These are phyloP conservation scores for Gentiana macrophylla DNA, from an alignment of 257 asterid species.

Conservation along the genomic window DNA sequence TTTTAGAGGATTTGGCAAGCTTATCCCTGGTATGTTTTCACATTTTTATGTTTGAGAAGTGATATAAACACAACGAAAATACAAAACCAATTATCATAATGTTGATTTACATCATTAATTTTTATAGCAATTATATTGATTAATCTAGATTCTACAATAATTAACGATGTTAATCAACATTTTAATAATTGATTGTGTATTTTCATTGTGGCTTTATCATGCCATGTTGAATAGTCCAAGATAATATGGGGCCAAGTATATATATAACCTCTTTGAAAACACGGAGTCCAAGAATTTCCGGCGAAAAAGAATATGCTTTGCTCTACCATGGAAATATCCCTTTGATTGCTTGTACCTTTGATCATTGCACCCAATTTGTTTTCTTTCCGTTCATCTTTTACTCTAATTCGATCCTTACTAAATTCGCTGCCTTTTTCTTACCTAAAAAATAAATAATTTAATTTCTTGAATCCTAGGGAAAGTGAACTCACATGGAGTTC, in stretches of 20 bases:
- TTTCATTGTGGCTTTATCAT: too few relatives aligned
- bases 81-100: too few relatives aligned
- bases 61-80: too few relatives aligned
- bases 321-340: slow-evolving; percentile 36
- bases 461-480: slow-evolving; percentile 2
- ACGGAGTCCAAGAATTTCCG: background rate
- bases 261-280: background rate
- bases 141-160: too few relatives aligned
- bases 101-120: too few relatives aligned
- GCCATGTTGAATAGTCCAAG: too few relatives aligned
- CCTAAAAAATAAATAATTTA: background rate
- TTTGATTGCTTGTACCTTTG: slow-evolving; percentile 1
- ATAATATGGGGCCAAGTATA: background rate
- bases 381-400: background rate
- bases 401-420: slow-evolving; percentile 10
- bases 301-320: slow-evolving; percentile 59
- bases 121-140: too few relatives aligned
- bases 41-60: too few relatives aligned
- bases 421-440: slow-evolving; percentile 2
- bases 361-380: background rate
- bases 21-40: too few relatives aligned
- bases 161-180: too few relatives aligned
- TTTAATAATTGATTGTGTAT: too few relatives aligned
- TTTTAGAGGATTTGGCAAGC: too few relatives aligned
- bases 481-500: slow-evolving; percentile 31